Evolutionary conservation across 768 basidiomycete species (phyloP).

Genomic region (Rhodotorula sphaerocarpa): DNA sequence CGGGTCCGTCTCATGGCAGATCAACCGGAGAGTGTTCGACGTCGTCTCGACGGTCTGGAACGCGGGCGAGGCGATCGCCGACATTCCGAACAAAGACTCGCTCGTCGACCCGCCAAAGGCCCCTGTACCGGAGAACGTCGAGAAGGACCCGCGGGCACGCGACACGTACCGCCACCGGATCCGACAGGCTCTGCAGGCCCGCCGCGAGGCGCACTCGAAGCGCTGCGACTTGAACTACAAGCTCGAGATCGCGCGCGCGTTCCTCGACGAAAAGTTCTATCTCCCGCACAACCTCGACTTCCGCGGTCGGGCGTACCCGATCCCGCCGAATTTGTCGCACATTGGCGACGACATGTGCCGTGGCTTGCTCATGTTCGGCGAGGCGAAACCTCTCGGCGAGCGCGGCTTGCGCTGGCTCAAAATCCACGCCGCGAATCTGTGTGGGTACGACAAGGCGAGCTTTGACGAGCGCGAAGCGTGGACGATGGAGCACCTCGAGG

Average conservation of each 20-base stretch:
- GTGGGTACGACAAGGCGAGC: conserved; percentile 86
- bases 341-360: conserved; percentile 85
- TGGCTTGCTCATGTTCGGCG: conserved; percentile 74
- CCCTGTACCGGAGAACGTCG: conserved; percentile 44
- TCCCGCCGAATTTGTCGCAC: conserved; percentile 89
- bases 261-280: conserved; percentile 79
- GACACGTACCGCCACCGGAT: conserved; percentile 52
- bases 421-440: conserved; percentile 86
- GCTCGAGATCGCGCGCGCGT: conserved; percentile 90
- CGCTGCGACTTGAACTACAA: conserved; percentile 92
- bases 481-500: conserved; percentile 60
- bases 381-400: conserved; percentile 66
- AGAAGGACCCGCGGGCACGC: conserved; percentile 53
- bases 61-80: conserved; percentile 66
- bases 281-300: conserved; percentile 96
- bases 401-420: conserved; percentile 88
- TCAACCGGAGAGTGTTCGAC: conserved; percentile 71
- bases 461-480: conserved; percentile 86
- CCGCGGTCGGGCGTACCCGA: conserved; percentile 91
- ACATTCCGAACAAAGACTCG: conserved; percentile 67
- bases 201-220: conserved; percentile 63
- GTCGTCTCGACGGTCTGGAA: conserved; percentile 78
- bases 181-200: conserved; percentile 20
- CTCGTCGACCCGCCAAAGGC: conserved; percentile 52
- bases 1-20: conserved; percentile 78